phyloP scores from a whole-genome alignment of 2,329 filamentous ascomycete genomes.

The Knufia fluminis region DNA sequence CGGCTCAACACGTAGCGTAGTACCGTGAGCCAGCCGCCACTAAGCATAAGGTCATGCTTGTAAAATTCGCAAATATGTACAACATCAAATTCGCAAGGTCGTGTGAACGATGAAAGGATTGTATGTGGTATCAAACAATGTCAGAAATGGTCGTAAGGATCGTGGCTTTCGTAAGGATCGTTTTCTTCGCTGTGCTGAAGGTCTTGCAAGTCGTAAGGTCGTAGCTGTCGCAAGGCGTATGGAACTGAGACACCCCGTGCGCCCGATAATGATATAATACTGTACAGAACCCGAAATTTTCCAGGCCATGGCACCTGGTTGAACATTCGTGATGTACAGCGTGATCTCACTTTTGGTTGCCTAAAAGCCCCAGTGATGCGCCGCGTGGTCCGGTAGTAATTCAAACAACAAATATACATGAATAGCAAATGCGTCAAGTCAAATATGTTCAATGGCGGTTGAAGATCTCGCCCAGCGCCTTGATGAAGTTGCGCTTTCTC shows the following conservation, averaged over 20 bases:
- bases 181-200: conserved; percentile 1
- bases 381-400: neutral
- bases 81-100: neutral
- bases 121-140: neutral
- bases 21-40: conserved; percentile 5
- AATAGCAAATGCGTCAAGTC: neutral
- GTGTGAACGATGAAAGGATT: neutral
- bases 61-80: neutral
- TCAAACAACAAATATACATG: neutral
- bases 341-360: neutral
- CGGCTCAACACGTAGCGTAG: neutral
- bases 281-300: neutral
- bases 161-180: conserved; percentile 3
- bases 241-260: too few relatives aligned
- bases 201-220: neutral
- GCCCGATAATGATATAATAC: neutral
- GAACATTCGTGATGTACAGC: neutral
- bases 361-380: neutral
- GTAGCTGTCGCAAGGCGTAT: neutral
- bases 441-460: neutral
- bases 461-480: conserved; percentile 36
- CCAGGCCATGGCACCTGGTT: neutral
- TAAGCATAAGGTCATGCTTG: neutral
- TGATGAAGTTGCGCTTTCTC: conserved; percentile 36
- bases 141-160: neutral